Base-by-base conservation (phyloP, 2,329 filamentous ascomycete genomes). In the Zalaria sp. region DNA sequence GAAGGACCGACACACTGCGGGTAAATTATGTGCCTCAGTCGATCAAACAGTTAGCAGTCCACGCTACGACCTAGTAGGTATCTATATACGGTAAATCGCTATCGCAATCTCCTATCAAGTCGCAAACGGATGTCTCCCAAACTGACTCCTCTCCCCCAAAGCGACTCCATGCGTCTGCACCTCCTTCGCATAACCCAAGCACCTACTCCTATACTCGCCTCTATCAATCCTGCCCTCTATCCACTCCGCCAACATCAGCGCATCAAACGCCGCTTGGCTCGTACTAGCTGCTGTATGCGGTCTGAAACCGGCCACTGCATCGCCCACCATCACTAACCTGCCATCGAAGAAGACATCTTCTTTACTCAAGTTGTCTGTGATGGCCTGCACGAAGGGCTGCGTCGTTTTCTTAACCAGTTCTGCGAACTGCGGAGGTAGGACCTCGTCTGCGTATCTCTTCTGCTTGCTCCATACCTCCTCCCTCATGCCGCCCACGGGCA, bases 271-370 rank as follows among this genome's bases (percentile, higher is more conserved):
- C 4, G 66, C 66, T 47, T 71, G 67, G 26, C 65, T 63, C 2
- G 67, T 69, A 10, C 65, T 66, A 25, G 61, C 58, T 1, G 60
- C 68, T 3, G 64, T 59, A 44, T 71, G 67, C 4, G 68, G 67
- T 36, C 68, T 49, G 28, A 70, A 65, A 1, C 64, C 60, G 0
- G 65, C 61, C 18, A 70, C 49, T 0, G 67, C 63, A 49, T 72
- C 68, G 1, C 67, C 68, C 2, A 70, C 60, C 6, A 71, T 47
- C 10, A 70, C 41, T 2, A 70, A 55, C 25, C 58, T 62, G 2
- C 65, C 66, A 29, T 57, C 53, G 25, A 59, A 52, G 41, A 65
- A 68, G 29, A 52, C 54, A 18, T 64, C 61, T 9, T 53, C 44
- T 0, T 54, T 52, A 27, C 57, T 55, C 5, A 67, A 53, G 2